Percentiles rank a stretch among this genome's conserved stretches.
These are phyloP conservation scores for Blastobotrys parvus DNA, from an alignment of 805 yeast genomes.

Conservation along the genomic window DNA sequence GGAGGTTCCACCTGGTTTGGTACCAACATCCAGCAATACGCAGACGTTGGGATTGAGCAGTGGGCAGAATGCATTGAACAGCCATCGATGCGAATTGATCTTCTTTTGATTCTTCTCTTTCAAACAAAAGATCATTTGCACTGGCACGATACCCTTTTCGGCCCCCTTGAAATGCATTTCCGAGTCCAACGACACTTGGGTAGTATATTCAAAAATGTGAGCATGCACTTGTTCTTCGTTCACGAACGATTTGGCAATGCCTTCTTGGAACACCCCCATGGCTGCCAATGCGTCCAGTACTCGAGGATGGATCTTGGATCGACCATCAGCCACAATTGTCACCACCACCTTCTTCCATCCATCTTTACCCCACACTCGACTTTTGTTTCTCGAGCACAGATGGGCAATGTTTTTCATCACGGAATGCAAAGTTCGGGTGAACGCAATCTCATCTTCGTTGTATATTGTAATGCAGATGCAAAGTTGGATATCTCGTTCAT, in stretches of 20 bases:
- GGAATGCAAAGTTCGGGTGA: constrained; percentile 90
- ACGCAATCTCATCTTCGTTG: constrained; percentile 83
- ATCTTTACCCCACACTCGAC: constrained; percentile 90
- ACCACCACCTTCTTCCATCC: constrained; percentile 97
- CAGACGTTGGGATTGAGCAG: constrained; percentile 85
- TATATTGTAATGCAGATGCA: constrained; percentile 95
- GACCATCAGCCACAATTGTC: constrained; percentile 86
- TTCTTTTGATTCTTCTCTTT: constrained; percentile 90
- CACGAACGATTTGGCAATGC: constrained; percentile 90
- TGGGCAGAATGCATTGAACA: constrained; percentile 92
- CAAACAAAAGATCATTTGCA: constrained; percentile 84
- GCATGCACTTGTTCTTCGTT: constrained; percentile 88
- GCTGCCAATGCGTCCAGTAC: constrained; percentile 86
- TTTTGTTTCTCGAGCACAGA: constrained; percentile 68
- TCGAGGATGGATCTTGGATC: constrained; percentile 77
- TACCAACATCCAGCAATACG: constrained; percentile 91
- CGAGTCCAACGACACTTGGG: constrained; percentile 88
- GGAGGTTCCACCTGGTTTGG: constrained; percentile 83
- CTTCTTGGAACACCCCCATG: constrained; percentile 95
- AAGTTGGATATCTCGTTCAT: constrained; percentile 85
- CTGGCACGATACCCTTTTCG: constrained; percentile 87
- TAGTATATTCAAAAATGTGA: constrained; percentile 91
- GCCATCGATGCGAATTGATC: constrained; percentile 96
- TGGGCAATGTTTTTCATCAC: constrained; percentile 90
- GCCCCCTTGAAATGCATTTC: constrained; percentile 84